Evolutionary conservation across 2,329 filamentous ascomycete genomes (phyloP), one percentile per base, ranked within the genome.

Genomic region (Botrytis pseudocinerea): DNA sequence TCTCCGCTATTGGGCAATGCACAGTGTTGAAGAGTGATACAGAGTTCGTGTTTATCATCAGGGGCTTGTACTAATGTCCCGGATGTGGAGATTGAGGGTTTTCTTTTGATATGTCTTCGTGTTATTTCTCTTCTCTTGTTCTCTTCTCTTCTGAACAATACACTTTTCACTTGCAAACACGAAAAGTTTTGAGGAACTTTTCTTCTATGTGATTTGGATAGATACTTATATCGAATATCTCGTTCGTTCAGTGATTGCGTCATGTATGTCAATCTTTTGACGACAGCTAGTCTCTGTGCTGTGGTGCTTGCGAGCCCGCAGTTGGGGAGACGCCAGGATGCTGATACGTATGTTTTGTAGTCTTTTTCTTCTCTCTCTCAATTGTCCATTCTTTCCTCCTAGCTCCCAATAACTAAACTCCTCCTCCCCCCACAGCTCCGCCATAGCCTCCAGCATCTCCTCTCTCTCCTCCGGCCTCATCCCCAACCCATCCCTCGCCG

Each of bases 201-300:
- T n/a, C 14, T 25, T 28, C 9, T 9, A 38, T 1, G 28, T 40
- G 6, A 0, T 3, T 57, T 59, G 2, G 38, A n/a, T 18, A 46
- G 20, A 25, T 66, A 38, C 38, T 28, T 6, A 4, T 22, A 18
- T 46, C 44, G 22, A 14, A 66, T 35, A 32, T 57, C 12, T 44
- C 38, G 25, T 42, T 40, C 44, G 60, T 42, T 62, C 10, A 14
- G n/a, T 25, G 12, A 4, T 44, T 54, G 14, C 14, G 65, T 40
- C 20, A 71, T 72, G 70, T 69, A 72, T 61, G 61, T 22, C 57
- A 40, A 57, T 61, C 63, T 72, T 69, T 69, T 69, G 51, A 59
- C 63, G 10, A 18, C 38, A 20, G 63, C 54, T 46, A 61, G 70
- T 59, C 63, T 72, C n/a, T 72, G 51, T 22, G 70, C 51, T n/a